A percentile compares a stretch with the other conserved stretches of the same genome.
These are phyloP conservation scores for Penicillium atrosanguineum DNA, from an alignment of 495 filamentous ascomycete genomes.

Conservation along the genomic window DNA sequence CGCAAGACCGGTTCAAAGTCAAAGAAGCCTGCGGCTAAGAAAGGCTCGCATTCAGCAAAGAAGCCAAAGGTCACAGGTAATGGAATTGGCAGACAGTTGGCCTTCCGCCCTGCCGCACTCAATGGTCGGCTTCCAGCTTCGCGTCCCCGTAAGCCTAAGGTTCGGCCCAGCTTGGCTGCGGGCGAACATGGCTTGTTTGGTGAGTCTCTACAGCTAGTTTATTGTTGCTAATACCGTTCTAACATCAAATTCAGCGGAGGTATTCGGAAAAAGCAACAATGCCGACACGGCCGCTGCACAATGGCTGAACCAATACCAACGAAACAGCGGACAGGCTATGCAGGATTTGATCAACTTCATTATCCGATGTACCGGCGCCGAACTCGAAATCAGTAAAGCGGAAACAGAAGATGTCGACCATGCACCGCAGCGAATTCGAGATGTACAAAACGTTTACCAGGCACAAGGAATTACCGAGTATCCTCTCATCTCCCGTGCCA, in stretches of 20 bases:
- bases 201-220: conserved; percentile 36
- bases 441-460: conserved; percentile 80
- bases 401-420: conserved; percentile 88
- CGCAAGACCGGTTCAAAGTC: conserved; percentile 55
- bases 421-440: conserved; percentile 61
- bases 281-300: conserved; percentile 73
- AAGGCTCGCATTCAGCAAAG: conserved; percentile 38
- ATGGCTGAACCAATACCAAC: conserved; percentile 74
- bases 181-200: conserved; percentile 74
- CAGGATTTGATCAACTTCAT: conserved; percentile 87
- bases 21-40: conserved; percentile 60
- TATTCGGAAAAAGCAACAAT: conserved; percentile 70
- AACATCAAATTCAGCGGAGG: conserved; percentile 56
- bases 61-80: conserved; percentile 59
- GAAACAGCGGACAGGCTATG: conserved; percentile 64
- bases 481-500: conserved; percentile 81
- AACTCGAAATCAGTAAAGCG: conserved; percentile 66
- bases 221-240: neutral
- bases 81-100: conserved; percentile 49
- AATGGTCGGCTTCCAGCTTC: conserved; percentile 42
- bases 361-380: conserved; percentile 76
- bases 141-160: conserved; percentile 53
- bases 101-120: conserved; percentile 43
- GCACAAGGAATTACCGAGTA: conserved; percentile 82
- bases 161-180: conserved; percentile 60